These are phyloP conservation scores for Pseudisothecium myosuroides DNA, from an alignment of 225 moss, liverwort and hornwort species.

Conservation along the genomic window DNA sequence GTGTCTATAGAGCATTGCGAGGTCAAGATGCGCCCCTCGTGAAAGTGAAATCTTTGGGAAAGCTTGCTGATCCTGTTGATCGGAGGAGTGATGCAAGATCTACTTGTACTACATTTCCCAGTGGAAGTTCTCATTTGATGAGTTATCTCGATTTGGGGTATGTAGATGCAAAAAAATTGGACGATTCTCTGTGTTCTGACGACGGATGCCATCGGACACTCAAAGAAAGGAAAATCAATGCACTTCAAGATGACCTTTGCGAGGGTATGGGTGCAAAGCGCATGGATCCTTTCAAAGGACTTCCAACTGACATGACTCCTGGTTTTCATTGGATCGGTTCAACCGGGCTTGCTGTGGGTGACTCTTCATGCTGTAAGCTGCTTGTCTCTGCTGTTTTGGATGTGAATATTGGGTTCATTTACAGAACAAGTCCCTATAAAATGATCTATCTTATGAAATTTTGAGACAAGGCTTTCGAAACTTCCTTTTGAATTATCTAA, in stretches of 20 bases:
- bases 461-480: not conserved
- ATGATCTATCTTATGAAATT: not conserved
- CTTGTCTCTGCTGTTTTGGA: not conserved
- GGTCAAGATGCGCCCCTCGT: constrained; percentile 57
- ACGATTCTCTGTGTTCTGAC: not conserved
- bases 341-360: constrained; percentile 75
- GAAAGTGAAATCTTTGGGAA: constrained; percentile 17
- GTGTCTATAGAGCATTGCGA: constrained; percentile 54
- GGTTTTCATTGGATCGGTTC: constrained; percentile 80
- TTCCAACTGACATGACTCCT: not conserved
- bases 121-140: not conserved
- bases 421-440: not conserved
- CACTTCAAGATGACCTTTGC: not conserved
- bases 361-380: constrained; percentile 56
- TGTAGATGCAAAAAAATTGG: not conserved
- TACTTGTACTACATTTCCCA: not conserved
- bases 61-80: not conserved
- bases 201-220: not conserved
- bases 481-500: not conserved
- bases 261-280: not conserved
- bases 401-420: not conserved
- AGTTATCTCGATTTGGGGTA: not conserved
- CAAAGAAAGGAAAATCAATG: not conserved
- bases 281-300: not conserved
- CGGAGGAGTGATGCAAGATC: not conserved